phyloP scores from a whole-genome alignment of 352 stramenopile genomes.

The Phytophthora aleatoria region DNA sequence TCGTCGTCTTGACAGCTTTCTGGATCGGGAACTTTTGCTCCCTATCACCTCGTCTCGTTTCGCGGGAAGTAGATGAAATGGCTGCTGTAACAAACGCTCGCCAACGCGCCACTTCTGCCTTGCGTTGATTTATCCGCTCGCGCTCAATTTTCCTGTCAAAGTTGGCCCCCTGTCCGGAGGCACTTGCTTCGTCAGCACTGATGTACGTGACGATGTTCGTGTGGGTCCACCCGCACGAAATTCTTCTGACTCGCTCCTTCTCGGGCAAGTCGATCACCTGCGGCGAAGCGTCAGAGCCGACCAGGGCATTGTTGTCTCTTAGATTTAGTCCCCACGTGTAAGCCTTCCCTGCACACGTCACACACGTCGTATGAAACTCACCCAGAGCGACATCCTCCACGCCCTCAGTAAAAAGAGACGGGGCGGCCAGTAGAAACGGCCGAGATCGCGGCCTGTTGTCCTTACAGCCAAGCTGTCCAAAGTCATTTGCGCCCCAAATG shows the following conservation, averaged over 20 bases:
- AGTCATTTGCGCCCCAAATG: slow-evolving; percentile 82
- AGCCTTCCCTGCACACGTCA: slow-evolving; percentile 47
- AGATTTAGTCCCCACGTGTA: slow-evolving; percentile 75
- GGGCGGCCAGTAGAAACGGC: slow-evolving; percentile 51
- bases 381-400: slow-evolving; percentile 65
- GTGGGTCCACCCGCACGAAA: slow-evolving; percentile 72
- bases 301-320: slow-evolving; percentile 41
- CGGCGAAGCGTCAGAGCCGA: slow-evolving; percentile 43
- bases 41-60: slow-evolving; percentile 1
- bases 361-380: slow-evolving; percentile 74
- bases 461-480: slow-evolving; percentile 72
- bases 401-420: slow-evolving; percentile 47
- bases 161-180: slow-evolving; percentile 26
- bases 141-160: slow-evolving; percentile 39
- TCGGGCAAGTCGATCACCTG: slow-evolving; percentile 37
- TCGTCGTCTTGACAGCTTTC: background rate
- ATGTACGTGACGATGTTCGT: slow-evolving; percentile 64
- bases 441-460: slow-evolving; percentile 49
- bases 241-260: slow-evolving; percentile 45
- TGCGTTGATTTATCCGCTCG: slow-evolving; percentile 31
- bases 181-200: slow-evolving; percentile 19
- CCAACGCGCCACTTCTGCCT: slow-evolving; percentile 33
- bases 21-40: background rate
- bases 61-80: slow-evolving; percentile 5
- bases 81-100: slow-evolving; percentile 19